Conservation (phyloP, 208 protist species). For the Leishmania guyanensis region DNA sequence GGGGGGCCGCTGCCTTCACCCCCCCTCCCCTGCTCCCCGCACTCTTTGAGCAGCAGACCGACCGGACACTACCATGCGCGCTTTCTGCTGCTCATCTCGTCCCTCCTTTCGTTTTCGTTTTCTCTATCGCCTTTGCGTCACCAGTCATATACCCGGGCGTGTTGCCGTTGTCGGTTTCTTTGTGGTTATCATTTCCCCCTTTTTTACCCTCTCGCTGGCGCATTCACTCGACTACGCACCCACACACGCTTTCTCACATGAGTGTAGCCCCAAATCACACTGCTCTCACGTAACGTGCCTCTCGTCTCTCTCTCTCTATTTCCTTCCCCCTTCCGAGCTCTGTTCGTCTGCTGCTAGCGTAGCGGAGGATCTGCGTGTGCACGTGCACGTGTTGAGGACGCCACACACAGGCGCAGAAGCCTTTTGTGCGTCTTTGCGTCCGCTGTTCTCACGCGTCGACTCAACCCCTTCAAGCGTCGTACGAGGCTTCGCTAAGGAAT, state of each 20-base stretch:
- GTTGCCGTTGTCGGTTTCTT: neutral
- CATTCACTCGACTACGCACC: neutral
- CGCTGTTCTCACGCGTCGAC: neutral
- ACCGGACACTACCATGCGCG: neutral
- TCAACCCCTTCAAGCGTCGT: neutral
- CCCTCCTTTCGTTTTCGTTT: neutral
- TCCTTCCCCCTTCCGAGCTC: neutral
- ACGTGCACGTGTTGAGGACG: neutral
- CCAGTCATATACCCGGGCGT: neutral
- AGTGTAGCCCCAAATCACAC: neutral
- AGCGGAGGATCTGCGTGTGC: neutral
- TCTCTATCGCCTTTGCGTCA: constrained; percentile 2
- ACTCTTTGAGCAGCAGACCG: neutral
- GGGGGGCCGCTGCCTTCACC: neutral
- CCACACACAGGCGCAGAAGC: neutral
- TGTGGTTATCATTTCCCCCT: neutral
- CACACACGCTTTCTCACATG: neutral
- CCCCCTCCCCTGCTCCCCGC: neutral
- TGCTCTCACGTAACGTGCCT: neutral
- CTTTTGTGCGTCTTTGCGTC: neutral
- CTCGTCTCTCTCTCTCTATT: neutral
- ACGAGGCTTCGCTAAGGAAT: neutral
- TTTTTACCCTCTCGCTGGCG: neutral
- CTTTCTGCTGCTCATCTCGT: neutral
- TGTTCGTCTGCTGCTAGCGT: neutral